Base-by-base conservation (phyloP, 352 stramenopile species). In the Phytopythium ostracodes region DNA sequence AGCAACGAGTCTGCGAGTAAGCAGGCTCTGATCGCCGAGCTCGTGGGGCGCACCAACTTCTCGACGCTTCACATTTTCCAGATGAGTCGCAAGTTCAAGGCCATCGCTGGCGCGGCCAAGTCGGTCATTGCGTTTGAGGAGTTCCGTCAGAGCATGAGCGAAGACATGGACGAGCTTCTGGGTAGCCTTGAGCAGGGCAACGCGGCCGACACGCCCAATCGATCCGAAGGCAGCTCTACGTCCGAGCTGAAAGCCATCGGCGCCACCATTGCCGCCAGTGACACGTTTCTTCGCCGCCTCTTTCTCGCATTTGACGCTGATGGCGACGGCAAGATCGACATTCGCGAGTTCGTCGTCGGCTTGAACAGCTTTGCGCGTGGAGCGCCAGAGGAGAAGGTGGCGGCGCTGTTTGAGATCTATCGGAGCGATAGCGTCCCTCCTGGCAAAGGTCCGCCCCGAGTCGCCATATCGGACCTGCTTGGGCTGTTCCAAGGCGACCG, bases 61-160 rank as follows among this genome's bases (percentile, higher is more conserved):
- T 72, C 66, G 29, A 81, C 71, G 44, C 52, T 71, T 22, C 66
- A 75, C 57, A 80, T 84, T 22, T 84, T 81, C 56, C 72, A 80
- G 33, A 64, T 84, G 70, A 84, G 75, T 38, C 73, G 75, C 58
- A 71, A 73, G 67, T 84, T 84, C 63, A 81, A 81, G 44, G 62
- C 71, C 38, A 72, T 78, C n/a, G 75, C 75, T 2, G 67, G 67
- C 20, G 42, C 65, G 5, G 58, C 63, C 36, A 71, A 73, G 63
- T 76, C 63, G 47, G 72, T 71, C 9, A 79, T 84, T 54, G 64
- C 67, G 20, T 75, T 79, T 50, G 67, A 73, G 22, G 64, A 77
- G 62, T 84, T 84, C 49, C 61, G 65, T 7, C 65, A 70, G 53
- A 70, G 81, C 59, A 70, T 84, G 61, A 68, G 70, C 49, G 72